Percentiles rank a stretch among this genome's conserved stretches.
Conservation (phyloP, 2,329 filamentous ascomycete species). For the Penicillium polonicum region DNA sequence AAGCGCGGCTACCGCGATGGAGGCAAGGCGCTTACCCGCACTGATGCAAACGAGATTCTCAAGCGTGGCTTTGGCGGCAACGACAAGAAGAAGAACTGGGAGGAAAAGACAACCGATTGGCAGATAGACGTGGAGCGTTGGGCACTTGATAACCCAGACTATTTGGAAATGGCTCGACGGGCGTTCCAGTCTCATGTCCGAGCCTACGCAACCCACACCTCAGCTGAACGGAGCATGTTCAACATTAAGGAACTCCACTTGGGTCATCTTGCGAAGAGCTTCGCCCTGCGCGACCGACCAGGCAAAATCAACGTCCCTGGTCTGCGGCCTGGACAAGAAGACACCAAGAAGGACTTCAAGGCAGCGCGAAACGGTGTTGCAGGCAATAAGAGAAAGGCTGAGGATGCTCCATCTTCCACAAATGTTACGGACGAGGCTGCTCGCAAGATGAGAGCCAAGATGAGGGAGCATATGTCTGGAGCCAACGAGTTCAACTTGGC, state of each 20-base stretch:
- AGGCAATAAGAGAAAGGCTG: slow-evolving; percentile 39
- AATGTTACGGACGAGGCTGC: slow-evolving; percentile 48
- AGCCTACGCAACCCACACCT: slow-evolving; percentile 91
- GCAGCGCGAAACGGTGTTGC: slow-evolving; percentile 39
- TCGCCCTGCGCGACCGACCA: slow-evolving; percentile 83
- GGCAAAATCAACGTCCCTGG: slow-evolving; percentile 67
- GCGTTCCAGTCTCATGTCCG: slow-evolving; percentile 90
- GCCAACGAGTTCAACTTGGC: slow-evolving; percentile 61
- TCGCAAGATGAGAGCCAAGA: slow-evolving; percentile 54
- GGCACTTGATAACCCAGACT: slow-evolving; percentile 62
- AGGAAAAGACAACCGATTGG: slow-evolving; percentile 65
- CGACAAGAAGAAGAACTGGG: slow-evolving; percentile 56
- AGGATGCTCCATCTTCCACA: slow-evolving; percentile 23
- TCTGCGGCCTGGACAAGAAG: slow-evolving; percentile 50
- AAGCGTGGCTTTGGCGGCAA: slow-evolving; percentile 61
- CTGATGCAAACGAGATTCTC: slow-evolving; percentile 65
- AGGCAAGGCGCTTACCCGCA: slow-evolving; percentile 62
- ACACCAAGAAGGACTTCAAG: slow-evolving; percentile 49
- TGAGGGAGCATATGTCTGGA: slow-evolving; percentile 52
- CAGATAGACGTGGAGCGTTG: slow-evolving; percentile 67
- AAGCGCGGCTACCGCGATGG: slow-evolving; percentile 66
- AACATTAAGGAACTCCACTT: slow-evolving; percentile 89
- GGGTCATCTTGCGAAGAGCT: slow-evolving; percentile 91
- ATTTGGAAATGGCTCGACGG: slow-evolving; percentile 76
- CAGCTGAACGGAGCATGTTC: slow-evolving; percentile 80